Percentiles rank a stretch among this genome's conserved stretches.
These are phyloP conservation scores for Solanum hybrid DNA, from an alignment of 305 asterid genomes.

Conservation along the genomic window DNA sequence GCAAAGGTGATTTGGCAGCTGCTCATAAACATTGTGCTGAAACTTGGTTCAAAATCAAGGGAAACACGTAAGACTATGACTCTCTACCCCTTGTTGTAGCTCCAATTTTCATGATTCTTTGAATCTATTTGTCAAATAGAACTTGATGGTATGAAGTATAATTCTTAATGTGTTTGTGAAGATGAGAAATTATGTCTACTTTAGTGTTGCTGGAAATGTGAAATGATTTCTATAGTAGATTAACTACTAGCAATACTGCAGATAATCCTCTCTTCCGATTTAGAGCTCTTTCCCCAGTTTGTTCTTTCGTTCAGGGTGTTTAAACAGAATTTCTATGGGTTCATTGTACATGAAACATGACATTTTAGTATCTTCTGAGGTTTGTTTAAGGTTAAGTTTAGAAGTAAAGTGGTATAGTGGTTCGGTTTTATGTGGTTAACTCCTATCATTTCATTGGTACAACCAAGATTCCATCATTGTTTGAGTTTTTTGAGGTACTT, in stretches of 20 bases:
- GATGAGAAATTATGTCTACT: not conserved
- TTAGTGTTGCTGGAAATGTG: not conserved
- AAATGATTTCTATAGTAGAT: not conserved
- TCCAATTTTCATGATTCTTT: not conserved
- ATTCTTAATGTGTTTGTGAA: not conserved
- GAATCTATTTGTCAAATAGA: not conserved
- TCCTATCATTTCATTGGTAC: not conserved
- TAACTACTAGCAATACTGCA: not conserved
- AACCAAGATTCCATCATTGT: not conserved
- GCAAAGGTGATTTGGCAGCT: conserved; percentile 52
- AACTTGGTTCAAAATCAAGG: conserved; percentile 46
- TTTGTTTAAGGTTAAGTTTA: not conserved
- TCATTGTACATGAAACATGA: too few relatives aligned
- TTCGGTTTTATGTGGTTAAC: not conserved
- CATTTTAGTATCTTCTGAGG: not conserved
- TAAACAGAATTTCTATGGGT: not conserved
- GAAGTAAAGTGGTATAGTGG: not conserved
- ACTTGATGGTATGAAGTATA: not conserved
- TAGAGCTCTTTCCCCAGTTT: not conserved
- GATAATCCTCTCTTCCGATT: not conserved
- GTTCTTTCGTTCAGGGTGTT: not conserved
- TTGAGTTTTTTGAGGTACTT: not conserved
- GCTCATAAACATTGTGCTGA: conserved; percentile 50
- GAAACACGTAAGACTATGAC: conserved; percentile 33
- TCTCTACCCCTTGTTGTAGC: not conserved